A percentile compares a stretch with the other conserved stretches of the same genome.
Evolutionary conservation across 2,329 filamentous ascomycete species (phyloP).

Genomic region (Coccinonectria pachysandricola): DNA sequence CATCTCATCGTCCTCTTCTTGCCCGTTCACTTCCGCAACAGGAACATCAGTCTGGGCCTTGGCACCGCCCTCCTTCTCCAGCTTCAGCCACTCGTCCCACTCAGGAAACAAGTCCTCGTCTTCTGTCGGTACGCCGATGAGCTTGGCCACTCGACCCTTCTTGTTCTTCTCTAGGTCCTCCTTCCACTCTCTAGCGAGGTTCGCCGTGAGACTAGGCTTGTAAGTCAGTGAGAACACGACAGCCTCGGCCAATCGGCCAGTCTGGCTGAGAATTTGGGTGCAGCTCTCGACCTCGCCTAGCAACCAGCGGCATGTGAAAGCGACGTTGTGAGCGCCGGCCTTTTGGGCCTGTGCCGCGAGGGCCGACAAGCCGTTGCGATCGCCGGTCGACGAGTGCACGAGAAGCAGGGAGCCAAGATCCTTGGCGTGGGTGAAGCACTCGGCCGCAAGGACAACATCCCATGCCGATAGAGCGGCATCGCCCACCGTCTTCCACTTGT

Average conservation of each 20-base stretch:
- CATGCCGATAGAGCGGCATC: slow-evolving; percentile 80
- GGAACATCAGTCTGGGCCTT: slow-evolving; percentile 8
- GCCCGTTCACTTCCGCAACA: slow-evolving; percentile 14
- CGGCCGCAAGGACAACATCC: slow-evolving; percentile 79
- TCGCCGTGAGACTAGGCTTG: slow-evolving; percentile 65
- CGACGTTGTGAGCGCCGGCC: slow-evolving; percentile 78
- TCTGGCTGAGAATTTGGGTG: slow-evolving; percentile 67
- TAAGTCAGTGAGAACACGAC: slow-evolving; percentile 93
- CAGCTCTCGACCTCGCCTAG: slow-evolving; percentile 74
- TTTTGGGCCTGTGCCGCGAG: slow-evolving; percentile 67
- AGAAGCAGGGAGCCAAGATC: slow-evolving; percentile 84
- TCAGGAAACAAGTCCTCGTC: slow-evolving; percentile 89
- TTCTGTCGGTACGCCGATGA: slow-evolving; percentile 71
- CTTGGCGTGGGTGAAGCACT: slow-evolving; percentile 86
- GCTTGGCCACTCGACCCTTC: slow-evolving; percentile 74
- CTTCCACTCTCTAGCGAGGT: slow-evolving; percentile 72
- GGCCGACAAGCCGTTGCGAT: slow-evolving; percentile 61
- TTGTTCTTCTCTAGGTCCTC: slow-evolving; percentile 70
- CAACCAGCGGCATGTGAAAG: slow-evolving; percentile 85
- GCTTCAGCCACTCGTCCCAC: slow-evolving; percentile 80
- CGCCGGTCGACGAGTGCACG: slow-evolving; percentile 76
- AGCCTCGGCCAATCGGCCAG: slow-evolving; percentile 72
- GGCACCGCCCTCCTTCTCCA: slow-evolving; percentile 62
- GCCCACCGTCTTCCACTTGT: slow-evolving; percentile 97
- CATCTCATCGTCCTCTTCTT: slow-evolving; percentile 9